Percentiles rank a stretch among this genome's conserved stretches.
These are phyloP conservation scores for Papiliotrema nemorosa DNA, from an alignment of 1,284 basidiomycete species.

Conservation along the genomic window DNA sequence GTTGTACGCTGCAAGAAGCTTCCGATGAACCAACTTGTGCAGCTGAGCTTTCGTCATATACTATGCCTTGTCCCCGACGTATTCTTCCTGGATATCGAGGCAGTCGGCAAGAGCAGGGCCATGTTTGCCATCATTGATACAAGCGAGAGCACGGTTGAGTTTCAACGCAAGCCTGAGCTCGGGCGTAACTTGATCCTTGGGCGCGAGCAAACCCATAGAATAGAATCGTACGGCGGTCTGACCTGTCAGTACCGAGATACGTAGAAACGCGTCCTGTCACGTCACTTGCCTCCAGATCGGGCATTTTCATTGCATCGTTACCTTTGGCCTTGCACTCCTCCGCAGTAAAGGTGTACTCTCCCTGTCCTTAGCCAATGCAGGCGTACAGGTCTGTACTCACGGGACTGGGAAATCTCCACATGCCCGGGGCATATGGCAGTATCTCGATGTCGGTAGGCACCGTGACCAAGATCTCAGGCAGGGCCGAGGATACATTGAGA, in stretches of 20 bases:
- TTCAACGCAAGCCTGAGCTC: neutral
- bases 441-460: neutral
- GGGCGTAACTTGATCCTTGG: neutral
- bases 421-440: neutral
- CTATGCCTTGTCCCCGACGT: neutral
- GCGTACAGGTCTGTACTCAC: neutral
- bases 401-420: neutral
- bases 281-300: neutral
- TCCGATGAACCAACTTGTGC: slow-evolving; percentile 1
- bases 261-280: no score
- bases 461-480: neutral
- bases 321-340: neutral
- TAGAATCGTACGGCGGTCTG: neutral
- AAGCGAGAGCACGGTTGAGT: slow-evolving; percentile 2
- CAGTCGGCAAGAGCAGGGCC: slow-evolving; percentile 5
- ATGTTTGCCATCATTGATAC: neutral
- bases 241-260: neutral
- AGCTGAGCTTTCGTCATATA: neutral
- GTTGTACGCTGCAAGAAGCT: neutral
- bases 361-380: neutral
- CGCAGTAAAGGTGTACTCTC: neutral
- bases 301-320: neutral
- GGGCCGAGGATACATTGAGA: neutral
- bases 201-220: neutral
- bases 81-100: neutral